A percentile compares a stretch with the other conserved stretches of the same genome.
phyloP scores from a whole-genome alignment of 768 basidiomycete genomes.

The Heimioporus sp. region DNA sequence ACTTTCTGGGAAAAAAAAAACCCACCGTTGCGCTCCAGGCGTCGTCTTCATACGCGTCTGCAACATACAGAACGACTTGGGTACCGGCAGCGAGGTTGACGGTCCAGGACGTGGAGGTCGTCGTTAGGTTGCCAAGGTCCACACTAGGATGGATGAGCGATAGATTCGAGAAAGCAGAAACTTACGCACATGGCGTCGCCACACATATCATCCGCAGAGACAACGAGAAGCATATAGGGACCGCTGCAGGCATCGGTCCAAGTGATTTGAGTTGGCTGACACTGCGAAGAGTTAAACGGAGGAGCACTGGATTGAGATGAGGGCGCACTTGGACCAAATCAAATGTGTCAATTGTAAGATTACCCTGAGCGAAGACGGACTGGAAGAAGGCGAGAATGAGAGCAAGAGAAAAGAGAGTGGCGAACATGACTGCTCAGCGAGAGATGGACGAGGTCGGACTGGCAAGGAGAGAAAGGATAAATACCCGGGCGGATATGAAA shows the following conservation, averaged over 20 bases:
- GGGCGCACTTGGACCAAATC: slow-evolving; percentile 47
- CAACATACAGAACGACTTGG: slow-evolving; percentile 47
- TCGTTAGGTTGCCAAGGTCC: slow-evolving; percentile 57
- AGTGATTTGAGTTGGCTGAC: slow-evolving; percentile 44
- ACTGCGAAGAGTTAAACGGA: slow-evolving; percentile 39
- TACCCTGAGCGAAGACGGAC: slow-evolving; percentile 43
- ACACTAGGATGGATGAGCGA: slow-evolving; percentile 37
- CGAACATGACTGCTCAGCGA: slow-evolving; percentile 54
- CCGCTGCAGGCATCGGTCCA: slow-evolving; percentile 44
- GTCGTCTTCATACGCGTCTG: slow-evolving; percentile 54
- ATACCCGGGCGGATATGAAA: slow-evolving; percentile 18
- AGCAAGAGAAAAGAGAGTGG: slow-evolving; percentile 73
- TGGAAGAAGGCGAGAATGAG: slow-evolving; percentile 59
- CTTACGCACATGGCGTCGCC: slow-evolving; percentile 54
- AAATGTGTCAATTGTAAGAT: slow-evolving; percentile 51
- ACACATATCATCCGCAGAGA: slow-evolving; percentile 52
- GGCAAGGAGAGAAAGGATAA: slow-evolving; percentile 3
- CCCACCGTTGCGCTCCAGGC: slow-evolving; percentile 66
- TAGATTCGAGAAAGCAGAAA: neutral
- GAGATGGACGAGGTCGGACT: neutral
- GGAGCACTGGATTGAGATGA: neutral
- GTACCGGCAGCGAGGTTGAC: slow-evolving; percentile 46
- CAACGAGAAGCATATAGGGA: slow-evolving; percentile 63
- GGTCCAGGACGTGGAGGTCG: slow-evolving; percentile 39
- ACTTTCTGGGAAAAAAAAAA: slow-evolving; percentile 8